phyloP scores from a whole-genome alignment of 73 alveolate species.

The Diophrys sp. region DNA sequence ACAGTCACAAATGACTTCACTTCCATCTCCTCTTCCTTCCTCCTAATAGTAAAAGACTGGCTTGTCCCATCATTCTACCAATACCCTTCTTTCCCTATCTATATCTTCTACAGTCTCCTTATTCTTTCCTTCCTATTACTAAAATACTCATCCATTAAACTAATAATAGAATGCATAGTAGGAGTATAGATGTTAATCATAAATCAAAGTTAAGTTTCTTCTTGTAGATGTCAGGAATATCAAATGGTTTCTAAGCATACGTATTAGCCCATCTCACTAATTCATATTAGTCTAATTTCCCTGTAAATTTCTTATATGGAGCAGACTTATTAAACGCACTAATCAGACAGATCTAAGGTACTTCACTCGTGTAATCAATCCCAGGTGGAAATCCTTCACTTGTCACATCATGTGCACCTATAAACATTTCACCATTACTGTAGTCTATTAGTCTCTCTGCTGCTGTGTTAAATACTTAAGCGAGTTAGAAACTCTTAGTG shows the following conservation, averaged over 20 bases:
- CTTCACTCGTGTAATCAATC: slow-evolving; percentile 10
- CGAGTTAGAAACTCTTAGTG: neutral
- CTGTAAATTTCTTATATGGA: slow-evolving; percentile 19
- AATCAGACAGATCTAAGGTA: slow-evolving; percentile 18
- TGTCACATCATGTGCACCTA: slow-evolving; percentile 28
- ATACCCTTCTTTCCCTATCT: too few relatives aligned
- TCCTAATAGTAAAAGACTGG: too few relatives aligned
- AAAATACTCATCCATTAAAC: too few relatives aligned
- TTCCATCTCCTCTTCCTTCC: too few relatives aligned
- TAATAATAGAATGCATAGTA: too few relatives aligned
- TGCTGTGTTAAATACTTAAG: slow-evolving; percentile 10
- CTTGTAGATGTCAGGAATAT: slow-evolving; percentile 9
- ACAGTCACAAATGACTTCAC: too few relatives aligned
- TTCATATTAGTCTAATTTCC: slow-evolving; percentile 5
- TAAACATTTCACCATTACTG: neutral
- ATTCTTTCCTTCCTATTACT: too few relatives aligned
- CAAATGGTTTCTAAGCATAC: slow-evolving; percentile 26
- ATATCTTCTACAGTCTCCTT: too few relatives aligned
- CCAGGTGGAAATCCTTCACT: slow-evolving; percentile 26
- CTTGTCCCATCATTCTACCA: too few relatives aligned
- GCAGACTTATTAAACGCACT: slow-evolving; percentile 32
- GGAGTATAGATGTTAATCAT: neutral
- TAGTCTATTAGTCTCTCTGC: slow-evolving; percentile 10
- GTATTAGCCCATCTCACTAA: slow-evolving; percentile 17
- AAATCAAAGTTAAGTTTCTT: neutral